Base-by-base conservation (phyloP, 2,329 filamentous ascomycete species). In the Rhytidhysteron rufulum region DNA sequence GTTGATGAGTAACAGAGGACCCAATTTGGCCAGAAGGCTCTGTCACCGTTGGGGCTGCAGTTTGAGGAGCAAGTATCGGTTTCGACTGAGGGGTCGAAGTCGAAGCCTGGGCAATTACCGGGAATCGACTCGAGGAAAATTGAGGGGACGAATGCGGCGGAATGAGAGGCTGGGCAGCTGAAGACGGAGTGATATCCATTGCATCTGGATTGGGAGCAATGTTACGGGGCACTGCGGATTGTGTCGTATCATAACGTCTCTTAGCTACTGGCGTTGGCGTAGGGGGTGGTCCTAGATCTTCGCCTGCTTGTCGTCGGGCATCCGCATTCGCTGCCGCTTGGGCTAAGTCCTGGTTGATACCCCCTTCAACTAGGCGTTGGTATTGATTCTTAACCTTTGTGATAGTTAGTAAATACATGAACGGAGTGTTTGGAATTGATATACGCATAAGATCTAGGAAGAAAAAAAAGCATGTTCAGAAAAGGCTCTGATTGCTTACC, bases 211-310 rank as follows among this genome's bases (percentile, higher is more conserved):
- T 71, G 9, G 70, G 69, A 22, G 70, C 70, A 41, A 73, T 57
- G 25, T 67, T 57, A 7, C 71, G 68, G 11, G 66, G 67, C 15
- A 61, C 53, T 39, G 58, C 53, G 11, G 63, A 52, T 36, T 56
- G 55, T 9, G 63, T 62, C 38, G 65, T 64, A 40, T 75, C 71
- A 42, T 73, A 73, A 34, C 70, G 69, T 47, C 71, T 62, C 52
- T 73, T 74, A 1, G 52, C 53, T 36, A 71, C 68, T 10, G 70
- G 69, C 21, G 70, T 72, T 2, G 72, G 71, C n/a, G 67, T 67
- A 9, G 72, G 72, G 24, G 71, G 70, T 37, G 70, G 63, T 8
- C 72, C 72, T 30, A 71, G 49, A 41, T 72, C 65, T 46, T 72
- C 70, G 24, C 72, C 71, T 33, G 65, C 58, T 19, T 63, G 57